Evolutionary conservation across 352 stramenopile species (phyloP).

Genomic region (Pythium guiyangense): DNA sequence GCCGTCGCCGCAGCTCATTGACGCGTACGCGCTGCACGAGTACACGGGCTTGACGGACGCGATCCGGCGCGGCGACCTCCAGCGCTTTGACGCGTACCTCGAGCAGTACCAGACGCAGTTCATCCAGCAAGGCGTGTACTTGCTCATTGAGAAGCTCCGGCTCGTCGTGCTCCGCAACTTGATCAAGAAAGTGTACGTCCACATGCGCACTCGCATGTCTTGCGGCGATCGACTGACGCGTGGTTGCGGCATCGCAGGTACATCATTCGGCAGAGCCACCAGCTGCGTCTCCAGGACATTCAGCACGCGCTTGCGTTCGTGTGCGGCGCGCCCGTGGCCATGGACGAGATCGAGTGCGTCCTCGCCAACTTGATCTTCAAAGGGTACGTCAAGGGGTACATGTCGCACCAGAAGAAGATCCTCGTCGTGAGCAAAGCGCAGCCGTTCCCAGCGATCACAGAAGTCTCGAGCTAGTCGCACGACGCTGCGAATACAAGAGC

Average conservation of each 20-base stretch:
- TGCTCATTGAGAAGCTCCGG: slow-evolving; percentile 96
- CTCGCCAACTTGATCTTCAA: slow-evolving; percentile 97
- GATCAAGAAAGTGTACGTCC: slow-evolving; percentile 93
- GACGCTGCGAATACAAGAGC: not conserved
- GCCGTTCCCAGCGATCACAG: slow-evolving; percentile 88
- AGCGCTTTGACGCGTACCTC: slow-evolving; percentile 91
- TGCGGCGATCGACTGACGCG: too few relatives aligned
- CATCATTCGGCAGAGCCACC: slow-evolving; percentile 79
- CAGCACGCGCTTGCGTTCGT: slow-evolving; percentile 83
- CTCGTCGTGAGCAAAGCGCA: slow-evolving; percentile 94
- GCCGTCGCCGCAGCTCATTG: slow-evolving; percentile 86
- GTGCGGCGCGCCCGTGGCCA: slow-evolving; percentile 84
- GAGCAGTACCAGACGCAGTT: slow-evolving; percentile 88
- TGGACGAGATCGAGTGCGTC: slow-evolving; percentile 97
- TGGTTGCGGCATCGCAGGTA: slow-evolving; percentile 30
- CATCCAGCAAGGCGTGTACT: slow-evolving; percentile 92
- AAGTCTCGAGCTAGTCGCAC: slow-evolving; percentile 56
- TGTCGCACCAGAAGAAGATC: slow-evolving; percentile 95
- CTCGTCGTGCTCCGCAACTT: slow-evolving; percentile 94
- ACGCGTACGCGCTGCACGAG: slow-evolving; percentile 87
- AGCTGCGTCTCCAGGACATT: slow-evolving; percentile 90
- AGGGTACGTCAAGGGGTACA: slow-evolving; percentile 95
- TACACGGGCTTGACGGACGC: slow-evolving; percentile 88
- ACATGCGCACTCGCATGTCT: not conserved
- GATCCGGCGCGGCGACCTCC: slow-evolving; percentile 90